Conservation (phyloP, 2,329 filamentous ascomycete species). For the Penicillium sp. region DNA sequence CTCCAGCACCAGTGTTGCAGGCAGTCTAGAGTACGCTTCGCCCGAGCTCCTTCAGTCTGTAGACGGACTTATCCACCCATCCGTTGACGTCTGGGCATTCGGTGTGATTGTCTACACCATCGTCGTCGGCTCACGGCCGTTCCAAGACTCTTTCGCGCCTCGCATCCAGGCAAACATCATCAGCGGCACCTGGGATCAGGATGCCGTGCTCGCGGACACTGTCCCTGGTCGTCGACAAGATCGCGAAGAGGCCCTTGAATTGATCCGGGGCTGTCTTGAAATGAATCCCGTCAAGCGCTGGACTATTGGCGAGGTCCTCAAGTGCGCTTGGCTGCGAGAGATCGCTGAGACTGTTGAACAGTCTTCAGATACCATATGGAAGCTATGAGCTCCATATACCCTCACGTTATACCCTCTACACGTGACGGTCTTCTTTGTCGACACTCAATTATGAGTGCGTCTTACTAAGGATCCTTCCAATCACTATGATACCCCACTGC, state of each 20-base stretch:
- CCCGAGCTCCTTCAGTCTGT: slow-evolving; percentile 48
- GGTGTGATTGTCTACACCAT: slow-evolving; percentile 65
- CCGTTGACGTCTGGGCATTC: slow-evolving; percentile 68
- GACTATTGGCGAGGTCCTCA: slow-evolving; percentile 59
- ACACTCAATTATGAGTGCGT: too few species aligned
- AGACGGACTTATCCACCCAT: slow-evolving; percentile 48
- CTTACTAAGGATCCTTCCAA: slow-evolving; percentile 10
- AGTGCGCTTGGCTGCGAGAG: slow-evolving; percentile 57
- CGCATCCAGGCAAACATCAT: slow-evolving; percentile 62
- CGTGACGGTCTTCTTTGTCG: not conserved
- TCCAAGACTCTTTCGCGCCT: slow-evolving; percentile 61
- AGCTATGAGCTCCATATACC: slow-evolving; percentile 31
- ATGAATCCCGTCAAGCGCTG: slow-evolving; percentile 58
- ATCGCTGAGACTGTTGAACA: slow-evolving; percentile 34
- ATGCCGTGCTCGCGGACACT: slow-evolving; percentile 51
- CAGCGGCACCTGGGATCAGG: slow-evolving; percentile 60
- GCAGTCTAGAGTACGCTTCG: slow-evolving; percentile 59
- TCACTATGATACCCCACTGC: slow-evolving; percentile 34
- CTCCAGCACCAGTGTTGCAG: slow-evolving; percentile 60
- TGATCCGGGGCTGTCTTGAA: slow-evolving; percentile 62
- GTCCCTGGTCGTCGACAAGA: slow-evolving; percentile 43
- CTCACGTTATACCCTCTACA: not conserved
- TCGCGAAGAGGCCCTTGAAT: slow-evolving; percentile 54
- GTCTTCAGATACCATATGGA: slow-evolving; percentile 37
- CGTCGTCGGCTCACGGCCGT: slow-evolving; percentile 63